Evolutionary conservation across 73 alveolate genomes (phyloP).

Genomic region (Symbiodinium pilosum): DNA sequence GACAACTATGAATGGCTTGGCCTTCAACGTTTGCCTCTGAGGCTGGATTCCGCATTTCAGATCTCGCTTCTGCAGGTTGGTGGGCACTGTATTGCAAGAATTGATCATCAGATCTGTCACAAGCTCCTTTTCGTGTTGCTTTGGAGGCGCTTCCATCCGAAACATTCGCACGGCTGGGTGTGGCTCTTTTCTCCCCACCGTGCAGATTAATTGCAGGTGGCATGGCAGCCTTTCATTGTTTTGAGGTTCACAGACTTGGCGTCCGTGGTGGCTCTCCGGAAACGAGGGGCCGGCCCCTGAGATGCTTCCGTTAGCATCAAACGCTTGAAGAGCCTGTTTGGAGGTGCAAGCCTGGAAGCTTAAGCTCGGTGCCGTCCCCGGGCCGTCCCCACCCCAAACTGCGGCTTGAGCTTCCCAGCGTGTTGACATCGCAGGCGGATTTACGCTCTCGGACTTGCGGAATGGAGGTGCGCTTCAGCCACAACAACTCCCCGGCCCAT

Average conservation of each 20-base stretch:
- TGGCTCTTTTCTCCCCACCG: too few relatives aligned
- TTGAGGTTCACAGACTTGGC: slow-evolving; percentile 62
- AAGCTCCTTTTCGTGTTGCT: neutral
- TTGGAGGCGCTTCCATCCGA: neutral
- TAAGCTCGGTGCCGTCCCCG: slow-evolving; percentile 21
- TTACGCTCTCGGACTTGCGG: slow-evolving; percentile 60
- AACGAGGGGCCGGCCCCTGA: neutral
- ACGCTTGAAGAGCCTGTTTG: too few relatives aligned
- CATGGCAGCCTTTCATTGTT: neutral
- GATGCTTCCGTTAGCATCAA: neutral
- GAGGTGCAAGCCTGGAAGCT: slow-evolving; percentile 91
- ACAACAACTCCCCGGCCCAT: too few relatives aligned
- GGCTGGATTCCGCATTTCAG: neutral
- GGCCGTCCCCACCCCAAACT: neutral
- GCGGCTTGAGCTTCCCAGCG: too few relatives aligned
- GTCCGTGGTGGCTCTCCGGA: slow-evolving; percentile 71
- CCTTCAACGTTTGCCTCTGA: neutral
- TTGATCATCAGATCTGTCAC: too few relatives aligned
- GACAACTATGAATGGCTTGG: neutral
- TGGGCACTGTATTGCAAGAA: too few relatives aligned
- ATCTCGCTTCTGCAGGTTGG: slow-evolving; percentile 1
- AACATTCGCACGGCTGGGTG: neutral
- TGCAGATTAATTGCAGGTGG: neutral
- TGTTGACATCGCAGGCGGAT: slow-evolving; percentile 26
- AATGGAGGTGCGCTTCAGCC: too few relatives aligned